Evolutionary conservation across 441 rosid genomes (phyloP), one percentile per base, ranked within the genome.

Genomic region (Jatropha podagrica): DNA sequence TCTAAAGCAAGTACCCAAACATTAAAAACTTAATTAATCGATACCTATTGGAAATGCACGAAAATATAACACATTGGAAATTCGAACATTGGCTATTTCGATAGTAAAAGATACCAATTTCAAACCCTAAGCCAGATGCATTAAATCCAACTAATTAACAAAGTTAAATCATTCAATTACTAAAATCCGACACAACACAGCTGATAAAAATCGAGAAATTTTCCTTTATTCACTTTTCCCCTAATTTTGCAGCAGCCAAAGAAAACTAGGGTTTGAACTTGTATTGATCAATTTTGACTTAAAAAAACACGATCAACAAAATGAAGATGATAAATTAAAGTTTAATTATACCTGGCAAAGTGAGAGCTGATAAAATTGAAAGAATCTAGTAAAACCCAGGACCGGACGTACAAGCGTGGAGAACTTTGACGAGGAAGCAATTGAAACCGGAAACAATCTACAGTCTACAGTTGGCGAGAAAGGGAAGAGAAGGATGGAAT

Each of bases 241-340:
- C 81, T 38, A 75, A 71, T 61, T 78, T 72, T 73, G 7, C 7
- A 79, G 58, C 73, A 81, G 15, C 80, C 62, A 79, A 75, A 69
- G 66, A 71, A 68, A 84, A 42, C 74, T 90, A 90, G 90, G 87
- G 91, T 86, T 90, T 80, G 72, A 83, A 75, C 69, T 72, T 77
- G 69, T 72, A 38, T 51, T 56, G 68, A 81, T 72, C 80, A 77
- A 76, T 54, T 74, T 66, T 69, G 78, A 72, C 64, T 20, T 13
- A 10, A 27, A 37, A 61, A 51, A 58, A n/a, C 40, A 58, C 46
- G 68, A 20, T 42, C 48, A 32, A 32, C n/a, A 4, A 60, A 58
- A 13, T 44, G 54, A 70, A 76, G 52, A 13, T 3, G 60, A 40
- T 44, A 64, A 76, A 77, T 44, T 70, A 18, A 66, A 56, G 61